phyloP scores from a whole-genome alignment of 495 filamentous ascomycete genomes.

The Pyrenopolyporus hunteri region DNA sequence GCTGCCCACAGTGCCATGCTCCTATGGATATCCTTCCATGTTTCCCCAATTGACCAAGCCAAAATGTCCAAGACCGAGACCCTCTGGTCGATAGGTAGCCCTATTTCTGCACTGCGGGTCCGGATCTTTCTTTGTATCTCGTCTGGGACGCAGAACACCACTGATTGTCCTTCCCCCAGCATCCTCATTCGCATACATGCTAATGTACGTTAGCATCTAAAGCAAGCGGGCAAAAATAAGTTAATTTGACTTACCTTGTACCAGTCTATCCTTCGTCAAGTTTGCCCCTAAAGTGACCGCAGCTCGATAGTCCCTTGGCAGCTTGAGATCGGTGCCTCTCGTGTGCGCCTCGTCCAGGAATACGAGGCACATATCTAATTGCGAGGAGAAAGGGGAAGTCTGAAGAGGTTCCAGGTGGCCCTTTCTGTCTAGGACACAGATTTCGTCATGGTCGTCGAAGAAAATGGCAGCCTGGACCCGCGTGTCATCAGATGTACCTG shows the following conservation, averaged over 20 bases:
- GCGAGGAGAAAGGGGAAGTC: constrained; percentile 64
- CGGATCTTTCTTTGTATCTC: constrained; percentile 59
- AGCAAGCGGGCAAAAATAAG: background rate
- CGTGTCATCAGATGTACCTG: constrained; percentile 18
- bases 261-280: constrained; percentile 73
- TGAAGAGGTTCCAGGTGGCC: constrained; percentile 58
- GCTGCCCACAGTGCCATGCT: constrained; percentile 64
- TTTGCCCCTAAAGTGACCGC: constrained; percentile 72
- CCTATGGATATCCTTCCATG: constrained; percentile 54
- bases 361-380: constrained; percentile 68
- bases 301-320: constrained; percentile 65
- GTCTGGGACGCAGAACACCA: constrained; percentile 60
- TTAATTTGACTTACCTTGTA: constrained; percentile 66
- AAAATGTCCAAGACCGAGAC: constrained; percentile 60
- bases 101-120: background rate
- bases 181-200: constrained; percentile 73
- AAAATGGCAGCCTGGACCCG: constrained; percentile 60
- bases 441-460: constrained; percentile 57
- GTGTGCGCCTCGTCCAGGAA: constrained; percentile 82
- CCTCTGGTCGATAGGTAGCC: background rate
- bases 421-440: constrained; percentile 51
- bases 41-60: constrained; percentile 64
- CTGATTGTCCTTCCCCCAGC: constrained; percentile 66
- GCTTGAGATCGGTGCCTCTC: constrained; percentile 71
- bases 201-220: constrained; percentile 34